These are phyloP conservation scores for Artemisia tridentata DNA, from an alignment of 129 eudicot genomes.

Conservation along the genomic window DNA sequence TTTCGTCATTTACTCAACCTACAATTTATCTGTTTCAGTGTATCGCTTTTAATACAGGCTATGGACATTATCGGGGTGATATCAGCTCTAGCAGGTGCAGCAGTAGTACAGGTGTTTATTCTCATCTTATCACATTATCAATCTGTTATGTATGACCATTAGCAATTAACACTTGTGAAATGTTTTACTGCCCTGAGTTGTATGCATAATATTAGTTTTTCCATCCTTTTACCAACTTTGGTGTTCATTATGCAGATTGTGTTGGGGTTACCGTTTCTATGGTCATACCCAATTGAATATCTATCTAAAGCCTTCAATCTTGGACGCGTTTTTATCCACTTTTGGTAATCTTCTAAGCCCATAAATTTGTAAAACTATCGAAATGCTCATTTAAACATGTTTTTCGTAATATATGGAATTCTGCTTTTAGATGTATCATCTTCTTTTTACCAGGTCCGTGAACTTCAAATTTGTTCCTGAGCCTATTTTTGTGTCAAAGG, in stretches of 20 bases:
- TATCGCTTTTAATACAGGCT: slow-evolving; percentile 53
- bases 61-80: slow-evolving; percentile 68
- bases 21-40: slow-evolving; percentile 19
- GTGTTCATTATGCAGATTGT: slow-evolving; percentile 60
- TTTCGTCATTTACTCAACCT: slow-evolving; percentile 24
- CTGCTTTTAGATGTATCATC: slow-evolving; percentile 2
- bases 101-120: slow-evolving; percentile 81
- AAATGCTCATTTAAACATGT: background rate
- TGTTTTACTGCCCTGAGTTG: background rate
- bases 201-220: background rate
- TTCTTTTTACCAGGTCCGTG: slow-evolving; percentile 71
- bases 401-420: background rate
- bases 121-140: background rate
- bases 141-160: background rate
- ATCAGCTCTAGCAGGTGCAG: slow-evolving; percentile 81
- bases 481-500: slow-evolving; percentile 64
- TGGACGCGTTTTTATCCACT: slow-evolving; percentile 93
- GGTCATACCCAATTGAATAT: slow-evolving; percentile 67
- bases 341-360: slow-evolving; percentile 60
- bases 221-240: background rate
- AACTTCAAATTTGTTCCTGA: slow-evolving; percentile 96
- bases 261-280: slow-evolving; percentile 73
- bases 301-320: slow-evolving; percentile 91
- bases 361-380: background rate
- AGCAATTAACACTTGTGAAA: background rate